These are phyloP conservation scores for Wallacemonas sp. DNA, from an alignment of 208 protist genomes.

Conservation along the genomic window DNA sequence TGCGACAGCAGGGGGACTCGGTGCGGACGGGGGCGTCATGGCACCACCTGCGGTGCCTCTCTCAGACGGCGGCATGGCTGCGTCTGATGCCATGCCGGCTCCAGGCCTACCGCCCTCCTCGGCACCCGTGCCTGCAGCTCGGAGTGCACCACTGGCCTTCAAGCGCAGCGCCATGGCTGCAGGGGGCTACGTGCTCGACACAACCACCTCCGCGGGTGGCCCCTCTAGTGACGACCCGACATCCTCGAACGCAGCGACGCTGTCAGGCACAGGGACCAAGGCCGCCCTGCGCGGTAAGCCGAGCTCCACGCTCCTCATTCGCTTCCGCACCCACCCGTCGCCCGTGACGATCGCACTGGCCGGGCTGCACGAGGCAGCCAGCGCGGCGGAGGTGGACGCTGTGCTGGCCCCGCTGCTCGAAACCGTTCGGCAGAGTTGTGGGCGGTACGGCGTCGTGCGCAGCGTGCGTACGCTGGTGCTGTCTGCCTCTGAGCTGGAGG, in stretches of 20 bases:
- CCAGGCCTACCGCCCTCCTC: neutral
- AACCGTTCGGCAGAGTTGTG: constrained; percentile 43
- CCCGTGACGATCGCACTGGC: constrained; percentile 17
- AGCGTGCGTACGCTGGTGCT: constrained; percentile 41
- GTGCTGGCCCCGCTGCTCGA: constrained; percentile 33
- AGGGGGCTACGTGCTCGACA: constrained; percentile 71
- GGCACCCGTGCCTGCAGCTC: neutral
- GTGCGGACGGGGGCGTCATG: neutral
- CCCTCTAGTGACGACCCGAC: too few relatives aligned
- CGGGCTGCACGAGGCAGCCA: neutral
- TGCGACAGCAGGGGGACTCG: too few relatives aligned
- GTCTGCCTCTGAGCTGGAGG: constrained; percentile 19
- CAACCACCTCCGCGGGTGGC: neutral
- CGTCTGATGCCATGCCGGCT: neutral
- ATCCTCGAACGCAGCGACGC: neutral
- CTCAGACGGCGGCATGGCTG: neutral
- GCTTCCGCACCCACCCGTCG: constrained; percentile 37
- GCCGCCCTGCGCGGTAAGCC: constrained; percentile 52
- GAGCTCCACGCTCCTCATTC: constrained; percentile 78
- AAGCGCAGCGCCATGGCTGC: constrained; percentile 55
- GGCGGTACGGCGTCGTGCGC: constrained; percentile 61
- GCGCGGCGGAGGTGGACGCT: neutral
- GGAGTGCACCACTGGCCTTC: constrained; percentile 65
- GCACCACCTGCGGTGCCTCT: neutral
- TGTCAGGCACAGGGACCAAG: constrained; percentile 1